Percentiles rank a stretch among this genome's conserved stretches.
Conservation (phyloP, 2,329 filamentous ascomycete genomes). For the Paradendryphiella salina region DNA sequence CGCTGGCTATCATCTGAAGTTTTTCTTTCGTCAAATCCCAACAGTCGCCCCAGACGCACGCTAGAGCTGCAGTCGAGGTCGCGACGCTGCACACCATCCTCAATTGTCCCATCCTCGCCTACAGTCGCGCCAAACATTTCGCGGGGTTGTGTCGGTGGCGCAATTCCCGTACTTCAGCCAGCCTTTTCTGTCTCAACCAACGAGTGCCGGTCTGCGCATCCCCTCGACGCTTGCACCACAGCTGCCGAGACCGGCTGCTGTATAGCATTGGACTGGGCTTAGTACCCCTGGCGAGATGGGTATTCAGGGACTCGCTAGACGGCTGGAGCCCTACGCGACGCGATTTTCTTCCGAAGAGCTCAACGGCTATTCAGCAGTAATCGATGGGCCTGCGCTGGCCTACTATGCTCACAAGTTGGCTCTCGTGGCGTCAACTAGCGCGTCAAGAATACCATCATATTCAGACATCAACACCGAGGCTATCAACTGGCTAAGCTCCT, state of each 20-base stretch:
- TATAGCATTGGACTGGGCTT: not conserved
- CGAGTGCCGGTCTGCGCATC: not conserved
- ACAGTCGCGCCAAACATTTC: not conserved
- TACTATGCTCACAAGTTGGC: constrained; percentile 66
- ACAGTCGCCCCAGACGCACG: constrained; percentile 5
- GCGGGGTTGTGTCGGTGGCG: too few species aligned
- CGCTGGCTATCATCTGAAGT: constrained; percentile 6
- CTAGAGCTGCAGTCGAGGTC: constrained; percentile 5
- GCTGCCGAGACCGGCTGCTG: not conserved
- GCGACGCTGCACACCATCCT: constrained; percentile 1
- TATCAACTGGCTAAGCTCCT: constrained; percentile 61
- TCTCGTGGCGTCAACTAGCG: constrained; percentile 42
- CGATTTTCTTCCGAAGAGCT: constrained; percentile 27
- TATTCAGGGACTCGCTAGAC: constrained; percentile 38
- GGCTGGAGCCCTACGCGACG: constrained; percentile 40
- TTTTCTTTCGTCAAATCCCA: constrained; percentile 20
- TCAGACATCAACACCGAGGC: constrained; percentile 61
- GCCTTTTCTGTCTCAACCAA: not conserved
- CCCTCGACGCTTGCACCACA: constrained; percentile 3
- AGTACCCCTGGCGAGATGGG: constrained; percentile 34
- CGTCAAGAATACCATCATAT: constrained; percentile 53
- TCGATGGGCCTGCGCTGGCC: constrained; percentile 80
- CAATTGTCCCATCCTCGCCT: not conserved
- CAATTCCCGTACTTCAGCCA: not conserved
- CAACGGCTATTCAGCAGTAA: constrained; percentile 46